phyloP scores from a whole-genome alignment of 2,329 filamentous ascomycete genomes.

The Graphilbum ipis-grandicollis region DNA sequence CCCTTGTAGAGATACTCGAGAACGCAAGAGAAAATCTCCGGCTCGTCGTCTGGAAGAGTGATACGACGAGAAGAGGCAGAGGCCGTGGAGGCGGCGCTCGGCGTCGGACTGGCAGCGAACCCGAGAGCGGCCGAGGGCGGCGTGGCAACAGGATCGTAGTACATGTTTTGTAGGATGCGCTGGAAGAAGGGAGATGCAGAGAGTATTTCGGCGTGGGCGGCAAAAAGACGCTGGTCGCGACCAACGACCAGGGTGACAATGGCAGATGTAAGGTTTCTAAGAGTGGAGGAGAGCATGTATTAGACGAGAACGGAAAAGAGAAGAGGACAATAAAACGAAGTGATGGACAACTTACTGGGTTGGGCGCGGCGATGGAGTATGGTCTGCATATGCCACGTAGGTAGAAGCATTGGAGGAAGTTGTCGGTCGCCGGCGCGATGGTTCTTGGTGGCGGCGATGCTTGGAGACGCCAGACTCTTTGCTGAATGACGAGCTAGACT shows the following conservation, averaged over 20 bases:
- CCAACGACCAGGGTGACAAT: conserved; percentile 71
- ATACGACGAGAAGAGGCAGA: conserved; percentile 40
- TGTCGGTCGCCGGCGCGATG: conserved; percentile 30
- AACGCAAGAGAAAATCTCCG: conserved; percentile 78
- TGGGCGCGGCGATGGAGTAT: conserved; percentile 11
- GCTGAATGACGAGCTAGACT: conserved; percentile 36
- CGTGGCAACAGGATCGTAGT: conserved; percentile 4
- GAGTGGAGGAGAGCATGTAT: background rate
- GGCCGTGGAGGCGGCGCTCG: background rate
- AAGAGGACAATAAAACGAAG: background rate
- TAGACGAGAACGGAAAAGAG: background rate
- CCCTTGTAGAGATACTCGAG: conserved; percentile 90
- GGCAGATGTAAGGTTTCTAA: conserved; percentile 40
- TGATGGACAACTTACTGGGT: conserved; percentile 20
- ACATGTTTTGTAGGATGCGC: conserved; percentile 33
- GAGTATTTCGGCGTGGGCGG: conserved; percentile 77
- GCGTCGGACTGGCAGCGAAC: conserved; percentile 11
- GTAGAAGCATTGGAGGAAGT: conserved; percentile 25
- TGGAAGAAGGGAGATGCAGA: conserved; percentile 65
- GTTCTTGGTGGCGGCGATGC: conserved; percentile 27
- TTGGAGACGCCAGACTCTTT: conserved; percentile 37
- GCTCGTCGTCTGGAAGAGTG: conserved; percentile 67
- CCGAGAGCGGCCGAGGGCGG: background rate
- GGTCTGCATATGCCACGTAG: conserved; percentile 10
- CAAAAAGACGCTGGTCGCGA: conserved; percentile 72